These are phyloP conservation scores for Penicillium sp. DNA, from an alignment of 2,329 filamentous ascomycete species.

Conservation along the genomic window DNA sequence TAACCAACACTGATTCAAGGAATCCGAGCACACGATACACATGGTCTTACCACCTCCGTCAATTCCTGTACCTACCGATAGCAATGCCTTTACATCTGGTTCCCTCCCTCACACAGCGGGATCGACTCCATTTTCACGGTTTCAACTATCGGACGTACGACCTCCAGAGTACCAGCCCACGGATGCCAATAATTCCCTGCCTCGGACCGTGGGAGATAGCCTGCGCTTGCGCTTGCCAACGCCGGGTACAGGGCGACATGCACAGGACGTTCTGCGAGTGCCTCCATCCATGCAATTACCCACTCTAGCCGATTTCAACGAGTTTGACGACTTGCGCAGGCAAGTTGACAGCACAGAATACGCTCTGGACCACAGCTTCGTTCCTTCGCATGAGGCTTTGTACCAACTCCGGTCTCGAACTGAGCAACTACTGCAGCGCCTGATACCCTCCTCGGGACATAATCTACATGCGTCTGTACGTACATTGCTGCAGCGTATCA, in stretches of 20 bases:
- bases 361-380: neutral
- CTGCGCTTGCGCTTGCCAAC: neutral
- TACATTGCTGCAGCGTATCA: neutral
- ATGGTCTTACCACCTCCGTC: slow-evolving; percentile 44
- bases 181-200: neutral
- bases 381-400: neutral
- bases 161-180: neutral
- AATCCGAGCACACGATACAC: slow-evolving; percentile 39
- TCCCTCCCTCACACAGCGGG: neutral
- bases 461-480: neutral
- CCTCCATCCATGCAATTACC: neutral
- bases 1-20: slow-evolving; percentile 21
- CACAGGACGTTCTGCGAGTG: neutral
- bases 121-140: neutral
- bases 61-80: neutral
- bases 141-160: neutral
- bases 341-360: neutral
- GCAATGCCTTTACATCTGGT: neutral
- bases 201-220: neutral
- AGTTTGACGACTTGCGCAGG: neutral
- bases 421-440: neutral
- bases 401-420: neutral
- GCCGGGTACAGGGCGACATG: neutral
- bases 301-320: neutral
- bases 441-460: neutral